A percentile compares a stretch with the other conserved stretches of the same genome.
phyloP scores from a whole-genome alignment of 2,329 filamentous ascomycete genomes.

The Ophiostoma perfectum region DNA sequence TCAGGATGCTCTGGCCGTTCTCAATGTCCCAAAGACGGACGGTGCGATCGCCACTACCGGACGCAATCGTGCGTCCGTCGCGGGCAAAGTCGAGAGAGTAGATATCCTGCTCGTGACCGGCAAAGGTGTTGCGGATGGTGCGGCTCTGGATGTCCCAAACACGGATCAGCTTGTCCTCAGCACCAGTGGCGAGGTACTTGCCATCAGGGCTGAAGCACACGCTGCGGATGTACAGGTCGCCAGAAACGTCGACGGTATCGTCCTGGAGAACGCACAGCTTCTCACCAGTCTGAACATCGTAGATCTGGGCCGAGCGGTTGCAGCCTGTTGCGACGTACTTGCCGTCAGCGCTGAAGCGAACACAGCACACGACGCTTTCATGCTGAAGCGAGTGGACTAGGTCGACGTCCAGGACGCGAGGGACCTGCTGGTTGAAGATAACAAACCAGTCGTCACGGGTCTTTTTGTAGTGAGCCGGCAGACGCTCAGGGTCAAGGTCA shows the following conservation, averaged over 20 bases:
- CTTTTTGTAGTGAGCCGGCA: constrained; percentile 83
- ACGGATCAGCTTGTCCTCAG: constrained; percentile 94
- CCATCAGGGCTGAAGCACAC: constrained; percentile 98
- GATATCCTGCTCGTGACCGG: constrained; percentile 97
- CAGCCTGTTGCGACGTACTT: constrained; percentile 95
- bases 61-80: constrained; percentile 90
- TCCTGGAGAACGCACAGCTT: constrained; percentile 90
- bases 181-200: constrained; percentile 87
- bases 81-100: constrained; percentile 94
- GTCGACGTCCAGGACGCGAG: constrained; percentile 85
- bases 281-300: constrained; percentile 80
- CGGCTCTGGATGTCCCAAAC: constrained; percentile 89
- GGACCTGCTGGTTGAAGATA: constrained; percentile 89
- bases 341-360: constrained; percentile 91
- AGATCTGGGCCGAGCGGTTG: constrained; percentile 99
- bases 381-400: constrained; percentile 88
- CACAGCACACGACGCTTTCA: constrained; percentile 96
- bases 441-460: constrained; percentile 91
- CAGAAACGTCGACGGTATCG: constrained; percentile 75
- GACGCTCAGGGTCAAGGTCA: constrained; percentile 78
- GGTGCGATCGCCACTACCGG: constrained; percentile 88
- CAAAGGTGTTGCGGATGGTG: constrained; percentile 85
- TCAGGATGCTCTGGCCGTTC: constrained; percentile 72
- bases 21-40: constrained; percentile 96
- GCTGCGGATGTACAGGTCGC: constrained; percentile 93